Evolutionary conservation across 2,329 filamentous ascomycete genomes (phyloP).

Genomic region (Lachnellula willkommii): DNA sequence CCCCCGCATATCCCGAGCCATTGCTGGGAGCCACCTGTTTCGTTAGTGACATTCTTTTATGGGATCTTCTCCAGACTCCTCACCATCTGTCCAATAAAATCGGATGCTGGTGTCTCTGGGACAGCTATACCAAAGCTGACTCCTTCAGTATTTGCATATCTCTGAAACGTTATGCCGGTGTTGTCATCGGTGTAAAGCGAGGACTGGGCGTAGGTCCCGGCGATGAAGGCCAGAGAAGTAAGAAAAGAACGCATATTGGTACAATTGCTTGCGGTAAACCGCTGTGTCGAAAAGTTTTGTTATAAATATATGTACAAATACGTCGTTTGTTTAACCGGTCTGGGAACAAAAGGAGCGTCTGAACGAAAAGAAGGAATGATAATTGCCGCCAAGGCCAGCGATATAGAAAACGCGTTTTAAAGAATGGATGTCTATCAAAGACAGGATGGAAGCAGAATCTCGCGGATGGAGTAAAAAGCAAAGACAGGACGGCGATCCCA

Average conservation of each 20-base stretch:
- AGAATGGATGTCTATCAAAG: neutral
- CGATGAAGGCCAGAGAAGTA: constrained; percentile 5
- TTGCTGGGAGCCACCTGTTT: constrained; percentile 1
- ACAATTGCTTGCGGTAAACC: neutral
- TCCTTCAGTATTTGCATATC: constrained; percentile 33
- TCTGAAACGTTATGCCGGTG: constrained; percentile 43
- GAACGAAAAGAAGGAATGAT: neutral
- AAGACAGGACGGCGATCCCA: neutral
- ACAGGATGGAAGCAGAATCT: neutral
- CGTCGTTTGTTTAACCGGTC: neutral
- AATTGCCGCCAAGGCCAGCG: too few species aligned
- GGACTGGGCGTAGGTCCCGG: constrained; percentile 15
- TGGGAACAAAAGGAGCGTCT: neutral
- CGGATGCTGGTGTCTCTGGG: constrained; percentile 42
- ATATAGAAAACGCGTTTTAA: too few species aligned
- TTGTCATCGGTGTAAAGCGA: constrained; percentile 37
- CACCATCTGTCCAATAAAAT: constrained; percentile 53
- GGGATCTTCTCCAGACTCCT: constrained; percentile 8
- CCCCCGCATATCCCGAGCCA: constrained; percentile 43
- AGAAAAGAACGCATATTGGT: constrained; percentile 4
- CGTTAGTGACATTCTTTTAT: neutral
- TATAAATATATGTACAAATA: neutral
- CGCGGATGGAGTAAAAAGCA: neutral
- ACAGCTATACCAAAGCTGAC: constrained; percentile 47
- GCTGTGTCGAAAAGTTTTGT: neutral